Base-by-base conservation (phyloP, 768 basidiomycete species). In the Mycena leptocephala region DNA sequence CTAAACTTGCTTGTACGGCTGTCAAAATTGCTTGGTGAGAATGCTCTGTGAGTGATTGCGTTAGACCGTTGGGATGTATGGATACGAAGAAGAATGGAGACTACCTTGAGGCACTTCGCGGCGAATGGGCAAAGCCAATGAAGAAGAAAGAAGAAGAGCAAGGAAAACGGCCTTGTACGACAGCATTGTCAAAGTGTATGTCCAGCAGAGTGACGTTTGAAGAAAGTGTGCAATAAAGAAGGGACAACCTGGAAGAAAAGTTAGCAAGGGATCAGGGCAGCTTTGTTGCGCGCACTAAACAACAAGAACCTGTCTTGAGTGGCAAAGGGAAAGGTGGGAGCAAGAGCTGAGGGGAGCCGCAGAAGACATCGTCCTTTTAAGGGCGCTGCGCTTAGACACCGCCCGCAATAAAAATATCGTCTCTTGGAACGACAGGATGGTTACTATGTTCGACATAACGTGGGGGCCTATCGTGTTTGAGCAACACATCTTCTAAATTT, bases 31-130 rank as follows among this genome's bases (percentile, higher is more conserved):
- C 79, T 93, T 67, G 89, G 81, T 94, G 93, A 16, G 92, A 93
- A 85, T 93, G 92, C 81, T 94, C 93, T 92, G 77, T 0, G 63
- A 62, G 24, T 55, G 48, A 75, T 11, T 41, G 22, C 10, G 26
- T 71, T 70, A 73, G 59, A 55, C 2, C 8, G n/a, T n/a, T 13
- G 22, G 18, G 48, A 18, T 20, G n/a, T n/a, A 20, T 6, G 48
- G 2, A 33, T 8, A 75, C 56, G 26, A 32, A 18, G 10, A 5
- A 5, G 24, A 35, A 35, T n/a, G 30, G 32, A 4, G 72, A 79
- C 22, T 80, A 92, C 92, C 92, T 87, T 93, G 92, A 28, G 92
- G 92, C 33, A 93, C 92, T 83, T 93, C 92, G 76, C 92, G 90
- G 76, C 87, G 88, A 65, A 90, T 83, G 26, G n/a, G 91, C 28